Conservation (phyloP, 2,329 filamentous ascomycete genomes). For the Trichoderma arundinaceum region DNA sequence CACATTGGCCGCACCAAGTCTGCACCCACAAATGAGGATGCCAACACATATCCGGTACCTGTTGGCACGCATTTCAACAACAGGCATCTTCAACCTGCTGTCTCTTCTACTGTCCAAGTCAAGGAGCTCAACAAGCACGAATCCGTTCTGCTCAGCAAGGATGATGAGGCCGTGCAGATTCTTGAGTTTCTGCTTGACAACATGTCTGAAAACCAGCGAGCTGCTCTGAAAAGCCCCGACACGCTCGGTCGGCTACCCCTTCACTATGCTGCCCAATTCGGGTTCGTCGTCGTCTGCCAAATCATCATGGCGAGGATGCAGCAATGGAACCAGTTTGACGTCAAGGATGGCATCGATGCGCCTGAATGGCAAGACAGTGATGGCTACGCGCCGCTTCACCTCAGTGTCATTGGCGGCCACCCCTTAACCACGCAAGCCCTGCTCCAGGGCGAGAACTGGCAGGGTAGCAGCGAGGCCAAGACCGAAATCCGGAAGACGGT, state of each 20-base stretch:
- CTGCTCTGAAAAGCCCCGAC: slow-evolving; percentile 72
- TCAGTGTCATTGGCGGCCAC: slow-evolving; percentile 91
- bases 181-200: slow-evolving; percentile 67
- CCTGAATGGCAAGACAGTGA: slow-evolving; percentile 90
- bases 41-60: slow-evolving; percentile 58
- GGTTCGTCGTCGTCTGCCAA: slow-evolving; percentile 88
- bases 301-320: slow-evolving; percentile 88
- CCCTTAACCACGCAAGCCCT: slow-evolving; percentile 82
- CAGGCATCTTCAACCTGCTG: slow-evolving; percentile 80
- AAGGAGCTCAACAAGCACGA: slow-evolving; percentile 70
- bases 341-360: slow-evolving; percentile 84
- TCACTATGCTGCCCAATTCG: slow-evolving; percentile 94
- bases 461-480: slow-evolving; percentile 66
- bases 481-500: slow-evolving; percentile 70
- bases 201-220: slow-evolving; percentile 70
- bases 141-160: slow-evolving; percentile 65
- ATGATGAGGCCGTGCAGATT: slow-evolving; percentile 78
- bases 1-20: slow-evolving; percentile 81
- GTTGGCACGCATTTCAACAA: slow-evolving; percentile 62
- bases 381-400: slow-evolving; percentile 86
- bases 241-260: slow-evolving; percentile 82
- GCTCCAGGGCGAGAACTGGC: slow-evolving; percentile 79
- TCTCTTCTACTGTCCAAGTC: slow-evolving; percentile 66
- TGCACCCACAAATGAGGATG: slow-evolving; percentile 54
- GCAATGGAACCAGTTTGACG: slow-evolving; percentile 84